Evolutionary conservation across 306 rosid species (phyloP), one percentile per base, ranked within the genome.

Genomic region (Malus fusca): DNA sequence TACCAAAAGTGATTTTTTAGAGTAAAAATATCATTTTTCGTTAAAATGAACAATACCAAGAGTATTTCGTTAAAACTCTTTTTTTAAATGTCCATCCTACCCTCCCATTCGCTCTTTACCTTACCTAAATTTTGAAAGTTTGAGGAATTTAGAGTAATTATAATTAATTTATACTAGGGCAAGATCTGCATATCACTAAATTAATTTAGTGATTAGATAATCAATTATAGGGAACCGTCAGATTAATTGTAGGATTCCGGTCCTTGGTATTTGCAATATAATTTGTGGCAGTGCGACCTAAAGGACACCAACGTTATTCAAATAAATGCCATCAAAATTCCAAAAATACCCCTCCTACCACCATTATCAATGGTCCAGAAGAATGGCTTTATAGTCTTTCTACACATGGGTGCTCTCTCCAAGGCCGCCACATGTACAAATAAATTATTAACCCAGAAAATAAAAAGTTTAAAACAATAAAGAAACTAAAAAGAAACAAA

Each of bases 171-270:
- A 53, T 4, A 5, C 23, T 14, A 42, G 48, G 42, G 31, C 55
- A 58, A 56, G 71, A 72, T 81, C 62, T 76, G n/a, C 35, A 18
- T 42, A 26, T 61, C 26, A 40, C 19, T 68, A 18, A 12, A 31
- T 71, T 78, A 56, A 44, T 48, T 22, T 66, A 23, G 46, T 64
- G 48, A 40, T 26, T 76, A 25, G 74, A 72, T 33, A 44, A 30
- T 43, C 25, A 26, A 48, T 23, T 44, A 72, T 59, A 46, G n/a
- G 37, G 42, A 44, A 61, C 69, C 31, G 44, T 44, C 23, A 31
- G 30, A 53, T 66, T 71, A 30, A 73, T 59, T 33, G 75, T 35
- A 53, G 75, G 81, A 81, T 82, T 72, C 76, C 58, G 8, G 52
- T 76, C 52, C 46, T 66, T 77, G 70, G 33, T 77, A 72, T 72